A percentile compares a stretch with the other conserved stretches of the same genome.
Conservation (phyloP, 192 early-diverging fungal species). For the Martensiomyces pterosporus region DNA sequence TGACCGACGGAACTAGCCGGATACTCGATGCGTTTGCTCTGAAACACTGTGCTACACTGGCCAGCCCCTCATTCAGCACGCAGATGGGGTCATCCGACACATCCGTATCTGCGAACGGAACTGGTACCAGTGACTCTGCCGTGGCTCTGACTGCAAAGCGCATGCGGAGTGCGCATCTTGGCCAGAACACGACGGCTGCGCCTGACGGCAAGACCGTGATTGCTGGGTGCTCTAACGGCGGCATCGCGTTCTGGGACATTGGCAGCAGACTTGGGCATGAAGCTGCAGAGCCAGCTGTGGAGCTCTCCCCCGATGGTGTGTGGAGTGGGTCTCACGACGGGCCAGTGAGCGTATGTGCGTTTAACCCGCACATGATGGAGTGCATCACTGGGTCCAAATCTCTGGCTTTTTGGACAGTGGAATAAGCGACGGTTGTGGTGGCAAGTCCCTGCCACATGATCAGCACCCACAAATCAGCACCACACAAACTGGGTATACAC, state of each 20-base stretch:
- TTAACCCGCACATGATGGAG: conserved; percentile 35
- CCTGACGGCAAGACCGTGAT: conserved; percentile 34
- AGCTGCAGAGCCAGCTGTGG: background rate
- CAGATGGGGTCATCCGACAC: too few relatives aligned
- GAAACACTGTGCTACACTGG: background rate
- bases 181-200: conserved; percentile 28
- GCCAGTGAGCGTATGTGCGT: conserved; percentile 30
- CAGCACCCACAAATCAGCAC: too few relatives aligned
- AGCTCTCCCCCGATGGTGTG: conserved; percentile 15
- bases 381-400: conserved; percentile 31
- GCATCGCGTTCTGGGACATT: conserved; percentile 35
- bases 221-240: conserved; percentile 19
- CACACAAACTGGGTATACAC: too few relatives aligned
- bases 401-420: conserved; percentile 29
- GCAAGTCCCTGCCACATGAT: too few relatives aligned
- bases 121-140: too few relatives aligned
- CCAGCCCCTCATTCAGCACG: too few relatives aligned
- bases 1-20: conserved; percentile 14
- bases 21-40: conserved; percentile 21
- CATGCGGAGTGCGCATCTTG: conserved; percentile 19
- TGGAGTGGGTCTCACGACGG: conserved; percentile 33
- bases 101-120: too few relatives aligned
- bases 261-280: too few relatives aligned
- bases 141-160: too few relatives aligned
- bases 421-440: too few relatives aligned